Conservation (phyloP, 169 alveolate species). For the Cryptosporidium bovis region DNA sequence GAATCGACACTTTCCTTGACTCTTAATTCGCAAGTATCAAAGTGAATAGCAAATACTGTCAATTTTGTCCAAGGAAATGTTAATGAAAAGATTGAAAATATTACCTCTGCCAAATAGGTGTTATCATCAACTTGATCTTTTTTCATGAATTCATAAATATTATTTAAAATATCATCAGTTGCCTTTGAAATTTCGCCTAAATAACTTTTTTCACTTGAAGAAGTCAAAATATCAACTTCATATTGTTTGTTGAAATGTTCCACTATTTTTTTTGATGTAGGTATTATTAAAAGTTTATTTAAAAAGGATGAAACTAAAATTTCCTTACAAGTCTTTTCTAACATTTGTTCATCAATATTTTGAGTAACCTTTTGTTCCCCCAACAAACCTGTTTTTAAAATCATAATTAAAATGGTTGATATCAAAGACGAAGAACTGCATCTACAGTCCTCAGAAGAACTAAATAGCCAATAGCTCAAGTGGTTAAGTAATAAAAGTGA, state of each 20-base stretch:
- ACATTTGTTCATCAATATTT: not conserved
- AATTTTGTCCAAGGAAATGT: constrained; percentile 65
- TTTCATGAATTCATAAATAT: not conserved
- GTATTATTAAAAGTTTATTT: constrained; percentile 26
- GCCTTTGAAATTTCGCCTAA: not conserved
- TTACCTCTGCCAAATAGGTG: constrained; percentile 3
- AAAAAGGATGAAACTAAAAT: constrained; percentile 5
- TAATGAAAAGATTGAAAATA: constrained; percentile 34
- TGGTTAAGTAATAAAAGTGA: constrained; percentile 25
- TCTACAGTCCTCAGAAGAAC: constrained; percentile 56
- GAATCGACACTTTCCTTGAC: constrained; percentile 42
- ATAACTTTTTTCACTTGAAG: not conserved
- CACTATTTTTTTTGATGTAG: constrained; percentile 3
- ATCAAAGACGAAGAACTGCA: constrained; percentile 39
- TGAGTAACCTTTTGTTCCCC: not conserved
- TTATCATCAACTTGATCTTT: not conserved
- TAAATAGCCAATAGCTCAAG: constrained; percentile 39
- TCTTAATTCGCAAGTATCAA: not conserved
- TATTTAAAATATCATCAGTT: not conserved
- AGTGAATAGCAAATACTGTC: constrained; percentile 15
- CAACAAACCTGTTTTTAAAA: constrained; percentile 30
- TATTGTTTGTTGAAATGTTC: not conserved
- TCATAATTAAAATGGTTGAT: constrained; percentile 12
- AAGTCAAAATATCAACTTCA: constrained; percentile 5
- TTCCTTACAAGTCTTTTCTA: constrained; percentile 14